Percentiles rank a stretch among this genome's conserved stretches.
Evolutionary conservation across 805 yeast species (phyloP).

Genomic region (Metschnikowia baotianmanensis): DNA sequence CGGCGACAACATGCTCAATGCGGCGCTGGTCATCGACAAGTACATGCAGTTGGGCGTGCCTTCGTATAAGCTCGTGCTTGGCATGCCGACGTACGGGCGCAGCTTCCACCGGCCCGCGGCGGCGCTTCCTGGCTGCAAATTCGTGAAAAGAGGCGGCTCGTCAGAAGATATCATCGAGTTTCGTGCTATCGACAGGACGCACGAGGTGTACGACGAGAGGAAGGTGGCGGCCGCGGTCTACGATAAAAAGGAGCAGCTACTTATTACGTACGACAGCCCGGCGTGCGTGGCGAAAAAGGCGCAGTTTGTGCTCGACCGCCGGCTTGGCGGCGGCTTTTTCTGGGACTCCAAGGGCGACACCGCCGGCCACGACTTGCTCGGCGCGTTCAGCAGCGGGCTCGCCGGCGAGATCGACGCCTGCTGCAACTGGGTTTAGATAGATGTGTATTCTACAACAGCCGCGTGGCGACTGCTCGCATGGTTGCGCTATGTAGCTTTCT

Average conservation of each 20-base stretch:
- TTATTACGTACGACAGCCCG: constrained; percentile 58
- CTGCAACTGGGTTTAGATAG: neutral
- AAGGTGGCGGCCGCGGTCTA: constrained; percentile 43
- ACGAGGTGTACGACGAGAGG: constrained; percentile 51
- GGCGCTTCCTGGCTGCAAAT: constrained; percentile 44
- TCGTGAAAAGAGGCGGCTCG: constrained; percentile 20
- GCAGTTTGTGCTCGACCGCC: constrained; percentile 43
- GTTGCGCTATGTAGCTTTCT: neutral
- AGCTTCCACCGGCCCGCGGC: constrained; percentile 26
- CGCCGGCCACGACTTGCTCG: constrained; percentile 40
- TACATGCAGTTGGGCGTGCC: constrained; percentile 44
- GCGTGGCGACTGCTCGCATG: neutral
- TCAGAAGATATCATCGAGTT: constrained; percentile 47
- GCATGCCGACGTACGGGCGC: constrained; percentile 86
- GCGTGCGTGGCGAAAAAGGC: constrained; percentile 58
- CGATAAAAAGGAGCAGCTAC: constrained; percentile 11
- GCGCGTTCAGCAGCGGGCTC: constrained; percentile 22
- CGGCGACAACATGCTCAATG: constrained; percentile 44
- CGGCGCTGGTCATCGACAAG: constrained; percentile 45
- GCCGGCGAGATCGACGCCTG: neutral
- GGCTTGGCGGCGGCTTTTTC: constrained; percentile 85
- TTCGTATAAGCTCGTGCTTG: constrained; percentile 60
- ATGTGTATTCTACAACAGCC: too few relatives aligned
- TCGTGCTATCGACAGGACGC: constrained; percentile 49
- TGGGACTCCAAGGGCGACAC: constrained; percentile 91